Evolutionary conservation across 1,284 basidiomycete species (phyloP).

Genomic region (Naganishia albida): DNA sequence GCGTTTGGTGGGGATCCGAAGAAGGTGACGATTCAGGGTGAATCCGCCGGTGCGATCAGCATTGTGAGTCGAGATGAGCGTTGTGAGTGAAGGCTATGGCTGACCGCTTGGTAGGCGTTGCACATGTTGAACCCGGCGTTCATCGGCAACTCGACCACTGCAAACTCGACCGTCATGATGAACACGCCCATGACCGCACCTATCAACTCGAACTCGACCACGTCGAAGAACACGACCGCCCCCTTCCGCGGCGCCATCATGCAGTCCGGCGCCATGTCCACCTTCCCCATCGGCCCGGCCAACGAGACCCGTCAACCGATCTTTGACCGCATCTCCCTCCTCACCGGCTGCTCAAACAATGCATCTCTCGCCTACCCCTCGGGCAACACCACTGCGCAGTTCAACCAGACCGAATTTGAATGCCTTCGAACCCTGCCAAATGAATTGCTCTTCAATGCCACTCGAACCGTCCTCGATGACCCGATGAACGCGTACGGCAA

Average conservation of each 20-base stretch:
- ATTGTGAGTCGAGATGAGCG: constrained; percentile 30
- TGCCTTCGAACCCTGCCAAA: constrained; percentile 46
- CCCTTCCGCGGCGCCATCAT: constrained; percentile 53
- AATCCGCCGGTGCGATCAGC: constrained; percentile 51
- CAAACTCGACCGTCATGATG: constrained; percentile 2
- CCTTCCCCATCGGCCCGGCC: constrained; percentile 40
- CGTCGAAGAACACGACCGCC: constrained; percentile 30
- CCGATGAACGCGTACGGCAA: constrained; percentile 17
- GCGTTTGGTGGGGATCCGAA: constrained; percentile 57
- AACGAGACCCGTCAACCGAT: constrained; percentile 40
- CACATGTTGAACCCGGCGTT: constrained; percentile 42
- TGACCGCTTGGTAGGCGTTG: constrained; percentile 17
- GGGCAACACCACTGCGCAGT: constrained; percentile 33
- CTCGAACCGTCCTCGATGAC: constrained; percentile 4
- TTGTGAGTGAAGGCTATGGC: not conserved
- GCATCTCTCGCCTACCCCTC: constrained; percentile 28
- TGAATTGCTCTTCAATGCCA: constrained; percentile 40
- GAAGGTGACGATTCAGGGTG: constrained; percentile 54
- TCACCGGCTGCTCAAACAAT: constrained; percentile 38
- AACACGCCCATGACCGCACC: not conserved
- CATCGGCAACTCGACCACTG: constrained; percentile 32
- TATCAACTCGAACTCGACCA: constrained; percentile 6
- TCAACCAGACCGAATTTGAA: constrained; percentile 36
- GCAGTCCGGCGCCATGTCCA: constrained; percentile 49
- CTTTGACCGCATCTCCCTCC: constrained; percentile 42